Conservation (phyloP, 2,329 filamentous ascomycete genomes). For the Ophiosphaerella herpotricha region DNA sequence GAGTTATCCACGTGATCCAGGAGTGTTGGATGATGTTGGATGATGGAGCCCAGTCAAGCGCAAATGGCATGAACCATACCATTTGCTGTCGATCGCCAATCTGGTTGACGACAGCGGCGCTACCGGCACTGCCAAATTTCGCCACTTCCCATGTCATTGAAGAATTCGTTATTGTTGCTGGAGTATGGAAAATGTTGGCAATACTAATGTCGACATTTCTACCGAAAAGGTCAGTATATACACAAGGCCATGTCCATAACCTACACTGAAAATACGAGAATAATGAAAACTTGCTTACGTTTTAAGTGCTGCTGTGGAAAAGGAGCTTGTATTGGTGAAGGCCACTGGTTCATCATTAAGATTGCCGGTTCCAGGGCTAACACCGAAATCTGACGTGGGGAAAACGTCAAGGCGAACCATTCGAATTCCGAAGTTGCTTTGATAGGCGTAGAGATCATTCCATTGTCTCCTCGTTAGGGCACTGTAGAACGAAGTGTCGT, state of each 20-base stretch:
- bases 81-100: conserved; percentile 63
- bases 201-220: conserved; percentile 39
- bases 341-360: conserved; percentile 48
- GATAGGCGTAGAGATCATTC: conserved; percentile 61
- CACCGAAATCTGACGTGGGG: conserved; percentile 58
- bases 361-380: conserved; percentile 40
- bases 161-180: conserved; percentile 59
- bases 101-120: conserved; percentile 65
- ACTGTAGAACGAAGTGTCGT: conserved; percentile 54
- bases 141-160: conserved; percentile 61
- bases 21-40: conserved; percentile 65
- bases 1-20: conserved; percentile 66
- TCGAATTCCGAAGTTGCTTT: conserved; percentile 61
- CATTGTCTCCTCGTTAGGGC: conserved; percentile 62
- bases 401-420: conserved; percentile 66
- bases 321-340: conserved; percentile 59
- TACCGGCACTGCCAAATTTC: conserved; percentile 48
- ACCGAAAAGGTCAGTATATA: conserved; percentile 7
- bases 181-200: conserved; percentile 60
- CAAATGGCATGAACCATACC: conserved; percentile 64
- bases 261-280: background rate
- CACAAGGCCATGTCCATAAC: background rate
- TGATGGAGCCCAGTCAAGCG: conserved; percentile 57
- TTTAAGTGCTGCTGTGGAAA: conserved; percentile 60
- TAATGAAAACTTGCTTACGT: conserved; percentile 31